phyloP scores from a whole-genome alignment of 768 basidiomycete genomes.

The Rickenella mellea region DNA sequence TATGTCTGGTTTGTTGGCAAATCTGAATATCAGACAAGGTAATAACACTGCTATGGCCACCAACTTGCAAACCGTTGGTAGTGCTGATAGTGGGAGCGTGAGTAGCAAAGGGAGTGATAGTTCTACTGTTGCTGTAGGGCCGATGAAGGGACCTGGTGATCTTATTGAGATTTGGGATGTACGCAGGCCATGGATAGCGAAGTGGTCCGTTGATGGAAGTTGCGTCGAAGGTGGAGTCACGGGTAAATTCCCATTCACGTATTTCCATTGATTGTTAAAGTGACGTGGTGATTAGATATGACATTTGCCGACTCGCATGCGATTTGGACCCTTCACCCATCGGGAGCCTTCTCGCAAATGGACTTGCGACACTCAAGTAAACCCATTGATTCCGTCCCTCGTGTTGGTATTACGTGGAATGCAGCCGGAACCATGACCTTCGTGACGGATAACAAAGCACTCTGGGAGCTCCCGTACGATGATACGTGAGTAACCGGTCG shows the following conservation, averaged over 20 bases:
- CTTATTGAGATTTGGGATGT: conserved; percentile 84
- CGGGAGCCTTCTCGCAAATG: conserved; percentile 71
- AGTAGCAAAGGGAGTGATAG: background rate
- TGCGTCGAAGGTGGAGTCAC: conserved; percentile 64
- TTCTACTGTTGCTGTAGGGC: background rate
- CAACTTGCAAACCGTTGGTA: background rate
- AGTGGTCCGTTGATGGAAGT: conserved; percentile 66
- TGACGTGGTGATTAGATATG: conserved; percentile 35
- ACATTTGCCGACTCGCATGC: conserved; percentile 62
- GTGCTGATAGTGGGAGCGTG: background rate
- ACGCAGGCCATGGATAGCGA: conserved; percentile 68
- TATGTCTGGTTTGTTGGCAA: conserved; percentile 5
- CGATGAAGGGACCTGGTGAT: conserved; percentile 29
- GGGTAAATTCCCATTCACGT: conserved; percentile 35
- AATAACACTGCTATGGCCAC: conserved; percentile 7
- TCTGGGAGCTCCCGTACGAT: conserved; percentile 71
- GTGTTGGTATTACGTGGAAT: conserved; percentile 59
- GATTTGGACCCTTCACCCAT: conserved; percentile 64
- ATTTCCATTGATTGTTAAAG: background rate
- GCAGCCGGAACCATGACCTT: conserved; percentile 57
- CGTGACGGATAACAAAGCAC: conserved; percentile 40
- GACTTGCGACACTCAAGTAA: conserved; percentile 58
- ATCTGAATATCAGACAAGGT: conserved; percentile 8
- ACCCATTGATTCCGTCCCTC: conserved; percentile 59
- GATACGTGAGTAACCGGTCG: conserved; percentile 45